Percentiles rank a stretch among this genome's conserved stretches.
These are phyloP conservation scores for Penicillium flavigenum DNA, from an alignment of 495 filamentous ascomycete genomes.

Conservation along the genomic window DNA sequence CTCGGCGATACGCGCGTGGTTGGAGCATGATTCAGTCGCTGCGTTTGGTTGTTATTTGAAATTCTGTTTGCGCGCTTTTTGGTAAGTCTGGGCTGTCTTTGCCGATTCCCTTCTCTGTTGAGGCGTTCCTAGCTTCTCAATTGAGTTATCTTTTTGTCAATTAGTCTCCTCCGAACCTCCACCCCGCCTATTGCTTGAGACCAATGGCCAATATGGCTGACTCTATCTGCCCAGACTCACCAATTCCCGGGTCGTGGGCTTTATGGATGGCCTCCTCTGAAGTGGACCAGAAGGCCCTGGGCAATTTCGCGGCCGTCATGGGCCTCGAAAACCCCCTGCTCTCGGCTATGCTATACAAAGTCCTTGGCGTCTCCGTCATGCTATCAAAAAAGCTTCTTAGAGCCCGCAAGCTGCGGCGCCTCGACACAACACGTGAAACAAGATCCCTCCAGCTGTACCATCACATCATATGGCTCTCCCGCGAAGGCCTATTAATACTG, in stretches of 20 bases:
- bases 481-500: constrained; percentile 83
- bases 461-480: constrained; percentile 92
- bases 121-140: neutral
- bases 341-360: constrained; percentile 78
- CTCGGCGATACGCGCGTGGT: constrained; percentile 24
- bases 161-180: neutral
- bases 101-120: neutral
- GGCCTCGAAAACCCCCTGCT: constrained; percentile 70
- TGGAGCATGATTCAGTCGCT: constrained; percentile 38
- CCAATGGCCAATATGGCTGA: constrained; percentile 19
- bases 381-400: constrained; percentile 80
- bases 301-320: constrained; percentile 75
- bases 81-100: constrained; percentile 27
- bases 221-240: constrained; percentile 13
- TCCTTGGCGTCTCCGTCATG: constrained; percentile 87
- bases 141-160: neutral
- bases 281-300: constrained; percentile 95
- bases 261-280: constrained; percentile 89
- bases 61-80: constrained; percentile 34
- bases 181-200: constrained; percentile 2
- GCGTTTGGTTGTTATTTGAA: constrained; percentile 31
- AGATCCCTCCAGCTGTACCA: constrained; percentile 80
- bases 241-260: constrained; percentile 28
- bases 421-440: constrained; percentile 74
- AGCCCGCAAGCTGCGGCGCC: constrained; percentile 78